These are phyloP conservation scores for Cadophora sp. DNA, from an alignment of 2,329 filamentous ascomycete species.

Conservation along the genomic window DNA sequence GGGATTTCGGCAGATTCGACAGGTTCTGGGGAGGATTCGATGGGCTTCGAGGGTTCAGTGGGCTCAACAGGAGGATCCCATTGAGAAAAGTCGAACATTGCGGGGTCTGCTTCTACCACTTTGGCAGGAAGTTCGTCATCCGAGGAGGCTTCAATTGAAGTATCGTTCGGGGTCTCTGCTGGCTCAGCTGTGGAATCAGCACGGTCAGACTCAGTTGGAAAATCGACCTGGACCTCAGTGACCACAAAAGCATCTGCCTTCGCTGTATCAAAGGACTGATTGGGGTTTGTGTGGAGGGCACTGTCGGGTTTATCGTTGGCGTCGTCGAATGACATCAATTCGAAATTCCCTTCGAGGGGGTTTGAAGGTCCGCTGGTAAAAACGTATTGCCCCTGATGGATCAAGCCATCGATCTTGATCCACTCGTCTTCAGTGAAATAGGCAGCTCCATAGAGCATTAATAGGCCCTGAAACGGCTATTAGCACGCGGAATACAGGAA, in stretches of 20 bases:
- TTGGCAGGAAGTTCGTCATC: constrained; percentile 26
- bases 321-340: constrained; percentile 37
- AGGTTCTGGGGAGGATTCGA: not conserved
- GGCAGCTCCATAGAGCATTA: constrained; percentile 40
- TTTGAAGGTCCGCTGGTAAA: constrained; percentile 39
- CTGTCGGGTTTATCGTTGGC: constrained; percentile 18
- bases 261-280: constrained; percentile 18
- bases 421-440: constrained; percentile 45
- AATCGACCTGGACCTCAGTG: constrained; percentile 20
- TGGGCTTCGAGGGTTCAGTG: not conserved
- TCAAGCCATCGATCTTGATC: constrained; percentile 40
- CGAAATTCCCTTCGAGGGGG: constrained; percentile 33
- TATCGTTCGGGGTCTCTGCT: constrained; percentile 26
- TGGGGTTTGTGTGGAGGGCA: constrained; percentile 14
- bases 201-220: constrained; percentile 22
- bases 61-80: constrained; percentile 9
- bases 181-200: constrained; percentile 15
- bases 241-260: constrained; percentile 17
- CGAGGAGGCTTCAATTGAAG: constrained; percentile 30
- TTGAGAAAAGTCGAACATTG: constrained; percentile 26
- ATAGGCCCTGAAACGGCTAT: constrained; percentile 29
- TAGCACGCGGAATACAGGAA: constrained; percentile 11
- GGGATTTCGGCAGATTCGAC: not conserved
- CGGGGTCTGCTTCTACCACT: constrained; percentile 11
- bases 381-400: constrained; percentile 43